Evolutionary conservation across 495 filamentous ascomycete genomes (phyloP), one percentile per base, ranked within the genome.

Genomic region (Tuber magnatum): DNA sequence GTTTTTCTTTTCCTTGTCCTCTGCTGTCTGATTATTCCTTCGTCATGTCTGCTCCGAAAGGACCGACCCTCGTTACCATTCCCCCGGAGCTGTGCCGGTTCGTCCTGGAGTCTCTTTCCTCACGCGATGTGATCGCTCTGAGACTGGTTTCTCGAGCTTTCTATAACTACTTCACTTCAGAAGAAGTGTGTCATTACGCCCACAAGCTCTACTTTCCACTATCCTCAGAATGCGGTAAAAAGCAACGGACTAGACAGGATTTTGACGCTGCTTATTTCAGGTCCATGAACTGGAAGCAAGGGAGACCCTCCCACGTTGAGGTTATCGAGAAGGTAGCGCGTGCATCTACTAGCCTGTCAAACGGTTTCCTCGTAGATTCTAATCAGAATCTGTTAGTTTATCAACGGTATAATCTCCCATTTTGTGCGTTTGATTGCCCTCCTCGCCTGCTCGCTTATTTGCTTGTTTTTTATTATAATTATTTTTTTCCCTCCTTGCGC

Each of bases 321-420:
- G 44, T 81, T 56, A 78, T 81, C 43, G 73, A 81, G 28, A 69
- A 81, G 35, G 80, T 81, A 44, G 80, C 78, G 68, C 69, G 51
- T 71, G 80, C 79, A 5, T 81, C 76, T 41, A 74, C 78, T n/a
- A 80, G 78, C 68, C 78, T 74, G 38, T 71, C 71, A 3, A 81
- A 78, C 35, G 77, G 79, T n/a, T 81, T 81, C 73, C 51, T 81
- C 69, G 80, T 81, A 35, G 75, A 77, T 75, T 68, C 79, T 16
- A 71, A 71, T 3, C 75, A 77, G 61, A 76, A 75, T 24, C 73
- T 81, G n/a, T 39, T 81, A 35, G 73, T 80, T 6, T 81, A 81
- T 70, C 80, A 81, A 79, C 77, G 77, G 77, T 79, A 79, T 75
- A 40, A 24, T 40, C 14, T 61, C 70, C 48, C 16, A 46, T 42